These are phyloP conservation scores for Dorcoceras hygrometricum DNA, from an alignment of 257 asterid genomes.

Conservation along the genomic window DNA sequence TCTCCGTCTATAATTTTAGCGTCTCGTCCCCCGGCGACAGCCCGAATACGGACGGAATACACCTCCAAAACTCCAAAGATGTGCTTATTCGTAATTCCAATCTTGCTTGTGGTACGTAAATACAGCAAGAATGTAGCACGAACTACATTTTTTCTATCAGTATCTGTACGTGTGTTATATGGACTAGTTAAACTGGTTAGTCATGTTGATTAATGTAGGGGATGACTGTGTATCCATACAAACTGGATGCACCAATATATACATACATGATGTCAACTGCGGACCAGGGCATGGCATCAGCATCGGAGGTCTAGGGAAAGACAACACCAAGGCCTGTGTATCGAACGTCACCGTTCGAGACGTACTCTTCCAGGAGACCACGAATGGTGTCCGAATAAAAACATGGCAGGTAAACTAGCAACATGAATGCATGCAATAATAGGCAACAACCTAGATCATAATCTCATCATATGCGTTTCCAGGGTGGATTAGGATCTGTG, in stretches of 20 bases:
- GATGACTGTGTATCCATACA: slow-evolving; percentile 87
- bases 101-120: slow-evolving; percentile 68
- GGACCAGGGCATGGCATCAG: slow-evolving; percentile 99
- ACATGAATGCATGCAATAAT: too few species aligned
- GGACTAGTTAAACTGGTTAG: too few species aligned
- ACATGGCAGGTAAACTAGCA: slow-evolving; percentile 74
- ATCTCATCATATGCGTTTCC: slow-evolving; percentile 21
- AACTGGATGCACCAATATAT: slow-evolving; percentile 76
- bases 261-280: slow-evolving; percentile 63
- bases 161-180: too few species aligned
- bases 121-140: too few species aligned
- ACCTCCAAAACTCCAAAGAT: slow-evolving; percentile 80
- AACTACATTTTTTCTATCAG: too few species aligned
- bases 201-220: slow-evolving; percentile 47
- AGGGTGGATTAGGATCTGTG: slow-evolving; percentile 97
- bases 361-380: slow-evolving; percentile 50
- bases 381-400: slow-evolving; percentile 75
- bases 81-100: slow-evolving; percentile 62
- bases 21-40: slow-evolving; percentile 82
- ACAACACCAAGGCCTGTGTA: slow-evolving; percentile 77
- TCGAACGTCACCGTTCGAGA: slow-evolving; percentile 82
- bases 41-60: slow-evolving; percentile 95
- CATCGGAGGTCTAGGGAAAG: slow-evolving; percentile 87
- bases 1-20: slow-evolving; percentile 58
- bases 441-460: too few species aligned